Percentiles rank a stretch among this genome's conserved stretches.
Conservation (phyloP, 345 rosid species). For the Syzygium grande region DNA sequence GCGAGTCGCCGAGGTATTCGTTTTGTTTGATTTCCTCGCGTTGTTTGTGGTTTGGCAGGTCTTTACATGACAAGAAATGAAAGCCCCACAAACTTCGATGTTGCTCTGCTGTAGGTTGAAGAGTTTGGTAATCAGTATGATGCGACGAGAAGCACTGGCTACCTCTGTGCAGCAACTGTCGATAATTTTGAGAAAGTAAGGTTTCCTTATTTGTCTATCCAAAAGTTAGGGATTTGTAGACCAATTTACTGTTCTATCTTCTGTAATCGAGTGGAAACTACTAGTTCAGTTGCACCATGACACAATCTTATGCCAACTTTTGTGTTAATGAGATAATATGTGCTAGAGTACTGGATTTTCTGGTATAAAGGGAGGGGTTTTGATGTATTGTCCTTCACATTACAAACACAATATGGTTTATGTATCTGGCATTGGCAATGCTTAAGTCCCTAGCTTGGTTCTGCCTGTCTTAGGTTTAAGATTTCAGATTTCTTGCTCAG, state of each 20-base stretch:
- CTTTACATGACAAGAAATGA: neutral
- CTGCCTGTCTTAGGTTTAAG: neutral
- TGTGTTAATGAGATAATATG: neutral
- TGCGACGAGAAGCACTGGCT: constrained; percentile 82
- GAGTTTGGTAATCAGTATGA: constrained; percentile 60
- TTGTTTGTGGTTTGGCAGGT: neutral
- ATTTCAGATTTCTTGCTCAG: neutral
- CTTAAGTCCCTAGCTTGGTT: neutral
- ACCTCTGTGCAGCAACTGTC: constrained; percentile 79
- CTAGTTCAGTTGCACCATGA: neutral
- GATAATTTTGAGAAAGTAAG: constrained; percentile 75
- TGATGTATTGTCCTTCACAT: neutral
- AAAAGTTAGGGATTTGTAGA: neutral
- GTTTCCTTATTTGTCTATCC: neutral
- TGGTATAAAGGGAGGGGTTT: neutral
- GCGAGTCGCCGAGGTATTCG: constrained; percentile 48
- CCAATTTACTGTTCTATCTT: neutral
- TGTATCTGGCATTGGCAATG: neutral
- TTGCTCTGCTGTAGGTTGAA: constrained; percentile 42
- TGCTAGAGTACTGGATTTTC: neutral
- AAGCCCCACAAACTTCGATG: neutral
- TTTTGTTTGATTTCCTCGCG: neutral
- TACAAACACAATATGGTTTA: neutral
- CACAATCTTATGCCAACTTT: neutral
- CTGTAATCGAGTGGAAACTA: neutral